A percentile compares a stretch with the other conserved stretches of the same genome.
phyloP scores from a whole-genome alignment of 2,329 filamentous ascomycete genomes.

The Paecilomyces sp. region DNA sequence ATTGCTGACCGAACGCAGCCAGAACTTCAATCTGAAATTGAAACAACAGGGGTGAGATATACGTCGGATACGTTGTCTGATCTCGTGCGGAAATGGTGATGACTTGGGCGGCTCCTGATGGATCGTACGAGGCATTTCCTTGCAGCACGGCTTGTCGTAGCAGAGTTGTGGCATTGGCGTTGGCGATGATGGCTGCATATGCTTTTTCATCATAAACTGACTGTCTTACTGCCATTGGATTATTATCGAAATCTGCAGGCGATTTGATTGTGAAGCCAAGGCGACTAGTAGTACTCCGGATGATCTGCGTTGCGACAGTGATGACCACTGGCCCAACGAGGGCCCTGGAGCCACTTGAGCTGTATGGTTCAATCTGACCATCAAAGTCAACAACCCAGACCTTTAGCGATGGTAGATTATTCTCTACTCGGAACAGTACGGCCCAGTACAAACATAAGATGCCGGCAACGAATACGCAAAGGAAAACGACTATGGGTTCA shows the following conservation, averaged over 20 bases:
- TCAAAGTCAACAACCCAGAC: conserved; percentile 61
- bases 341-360: conserved; percentile 31
- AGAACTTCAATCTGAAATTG: conserved; percentile 42
- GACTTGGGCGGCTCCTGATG: conserved; percentile 51
- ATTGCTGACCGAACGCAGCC: conserved; percentile 41
- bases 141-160: conserved; percentile 48
- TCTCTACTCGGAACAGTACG: conserved; percentile 45
- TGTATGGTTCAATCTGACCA: conserved; percentile 47
- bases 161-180: conserved; percentile 54
- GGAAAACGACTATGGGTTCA: conserved; percentile 35
- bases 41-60: conserved; percentile 47
- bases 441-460: conserved; percentile 58
- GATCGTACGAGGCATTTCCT: conserved; percentile 55
- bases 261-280: conserved; percentile 46
- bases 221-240: conserved; percentile 50
- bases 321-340: conserved; percentile 52
- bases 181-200: conserved; percentile 57
- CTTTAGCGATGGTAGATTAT: conserved; percentile 42
- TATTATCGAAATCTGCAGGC: conserved; percentile 47
- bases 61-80: conserved; percentile 46
- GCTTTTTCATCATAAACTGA: conserved; percentile 53
- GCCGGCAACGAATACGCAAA: conserved; percentile 50
- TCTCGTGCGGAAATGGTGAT: conserved; percentile 52
- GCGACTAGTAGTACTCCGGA: conserved; percentile 30
- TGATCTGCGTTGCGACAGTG: conserved; percentile 37